Evolutionary conservation across 306 rosid species (phyloP).

Genomic region (Malus asiatica): DNA sequence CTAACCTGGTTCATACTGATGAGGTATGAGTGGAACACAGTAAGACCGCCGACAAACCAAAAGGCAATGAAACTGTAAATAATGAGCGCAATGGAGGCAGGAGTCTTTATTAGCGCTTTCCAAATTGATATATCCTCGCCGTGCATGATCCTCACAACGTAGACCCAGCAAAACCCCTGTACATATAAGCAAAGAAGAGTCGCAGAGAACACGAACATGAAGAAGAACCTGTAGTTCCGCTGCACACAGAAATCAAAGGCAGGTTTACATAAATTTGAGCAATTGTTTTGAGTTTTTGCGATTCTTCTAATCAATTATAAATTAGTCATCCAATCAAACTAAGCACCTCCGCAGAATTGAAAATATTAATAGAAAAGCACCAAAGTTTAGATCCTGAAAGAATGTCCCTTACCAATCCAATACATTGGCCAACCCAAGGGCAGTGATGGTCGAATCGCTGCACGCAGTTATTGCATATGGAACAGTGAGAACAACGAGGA

Average conservation of each 20-base stretch:
- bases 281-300: not conserved
- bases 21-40: conserved; percentile 61
- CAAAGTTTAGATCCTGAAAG: not conserved
- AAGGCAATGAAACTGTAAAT: conserved; percentile 42
- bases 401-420: conserved; percentile 22
- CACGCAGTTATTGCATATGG: conserved; percentile 34
- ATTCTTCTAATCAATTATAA: not conserved
- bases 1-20: conserved; percentile 67
- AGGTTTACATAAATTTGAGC: not conserved
- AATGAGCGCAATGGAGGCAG: conserved; percentile 56
- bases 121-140: conserved; percentile 44
- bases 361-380: not conserved
- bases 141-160: conserved; percentile 47
- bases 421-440: conserved; percentile 40
- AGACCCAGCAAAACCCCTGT: conserved; percentile 76
- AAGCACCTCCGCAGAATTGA: not conserved
- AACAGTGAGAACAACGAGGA: conserved; percentile 37
- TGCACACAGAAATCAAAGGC: conserved; percentile 23
- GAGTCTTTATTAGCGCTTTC: conserved; percentile 65
- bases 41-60: conserved; percentile 78
- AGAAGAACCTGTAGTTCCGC: conserved; percentile 76
- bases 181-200: conserved; percentile 58
- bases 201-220: conserved; percentile 49
- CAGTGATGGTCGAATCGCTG: conserved; percentile 34
- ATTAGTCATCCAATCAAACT: not conserved